Evolutionary conservation across 257 asterid species (phyloP).

Genomic region (Primulina huaijiensis): DNA sequence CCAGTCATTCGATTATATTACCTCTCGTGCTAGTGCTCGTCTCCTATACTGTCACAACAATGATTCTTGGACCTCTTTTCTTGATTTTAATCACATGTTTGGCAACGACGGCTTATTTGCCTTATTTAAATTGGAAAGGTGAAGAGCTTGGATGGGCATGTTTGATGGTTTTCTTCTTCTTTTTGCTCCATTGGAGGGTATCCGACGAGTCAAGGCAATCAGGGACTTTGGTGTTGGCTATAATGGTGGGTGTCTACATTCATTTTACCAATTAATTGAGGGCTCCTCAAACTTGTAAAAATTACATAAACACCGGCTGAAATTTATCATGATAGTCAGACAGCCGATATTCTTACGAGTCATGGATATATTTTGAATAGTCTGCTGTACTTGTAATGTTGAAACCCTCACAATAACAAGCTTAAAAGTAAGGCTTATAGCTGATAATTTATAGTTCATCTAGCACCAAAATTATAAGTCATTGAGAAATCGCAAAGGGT

Average conservation of each 20-base stretch:
- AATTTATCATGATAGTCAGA: not conserved
- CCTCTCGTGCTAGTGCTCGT: conserved; percentile 48
- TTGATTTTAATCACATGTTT: conserved; percentile 44
- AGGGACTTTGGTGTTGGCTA: conserved; percentile 41
- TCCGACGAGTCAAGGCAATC: conserved; percentile 42
- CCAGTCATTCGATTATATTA: conserved; percentile 41
- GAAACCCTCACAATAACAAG: too few species aligned
- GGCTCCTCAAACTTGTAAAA: not conserved
- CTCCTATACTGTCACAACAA: conserved; percentile 49
- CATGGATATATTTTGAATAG: not conserved
- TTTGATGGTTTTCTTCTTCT: conserved; percentile 38
- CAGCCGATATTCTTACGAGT: not conserved
- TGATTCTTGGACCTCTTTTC: conserved; percentile 61
- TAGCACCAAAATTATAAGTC: too few species aligned
- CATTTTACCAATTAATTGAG: not conserved
- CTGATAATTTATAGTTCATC: too few species aligned
- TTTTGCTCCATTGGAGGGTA: conserved; percentile 46
- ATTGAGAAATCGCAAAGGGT: too few species aligned
- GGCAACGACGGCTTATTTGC: conserved; percentile 31
- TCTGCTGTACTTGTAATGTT: too few species aligned
- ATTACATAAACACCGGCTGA: not conserved
- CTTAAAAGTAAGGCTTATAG: too few species aligned
- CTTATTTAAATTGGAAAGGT: conserved; percentile 33
- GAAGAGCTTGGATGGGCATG: conserved; percentile 51
- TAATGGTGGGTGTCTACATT: conserved; percentile 25